Conservation (phyloP, 305 asterid species). For the Plantago coronopus region DNA sequence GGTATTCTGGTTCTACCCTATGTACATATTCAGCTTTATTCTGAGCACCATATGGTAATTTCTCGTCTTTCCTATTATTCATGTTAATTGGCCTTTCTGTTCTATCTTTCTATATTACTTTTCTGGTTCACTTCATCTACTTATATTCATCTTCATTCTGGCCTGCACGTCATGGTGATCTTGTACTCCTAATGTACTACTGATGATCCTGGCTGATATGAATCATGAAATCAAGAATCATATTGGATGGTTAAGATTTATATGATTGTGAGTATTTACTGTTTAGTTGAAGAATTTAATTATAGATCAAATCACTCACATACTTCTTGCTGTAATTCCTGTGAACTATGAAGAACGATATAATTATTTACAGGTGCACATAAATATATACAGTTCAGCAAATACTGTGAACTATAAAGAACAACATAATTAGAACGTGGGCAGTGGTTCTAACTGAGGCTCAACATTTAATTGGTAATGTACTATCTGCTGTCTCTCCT, state of each 20-base stretch:
- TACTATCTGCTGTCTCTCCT: too few species aligned
- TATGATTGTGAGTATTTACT: too few species aligned
- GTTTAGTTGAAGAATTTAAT: too few species aligned
- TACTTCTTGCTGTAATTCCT: too few species aligned
- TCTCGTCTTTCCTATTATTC: conserved; percentile 21
- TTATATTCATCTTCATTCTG: background rate
- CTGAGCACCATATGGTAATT: conserved; percentile 79
- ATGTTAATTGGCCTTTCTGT: background rate
- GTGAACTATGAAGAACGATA: too few species aligned
- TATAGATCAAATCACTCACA: too few species aligned
- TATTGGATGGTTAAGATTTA: background rate
- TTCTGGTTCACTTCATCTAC: background rate
- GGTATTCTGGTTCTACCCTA: conserved; percentile 94
- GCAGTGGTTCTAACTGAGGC: too few species aligned
- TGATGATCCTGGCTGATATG: conserved; percentile 9
- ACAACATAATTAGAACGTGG: too few species aligned
- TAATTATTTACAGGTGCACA: too few species aligned
- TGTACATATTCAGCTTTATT: conserved; percentile 85
- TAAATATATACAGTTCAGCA: too few species aligned
- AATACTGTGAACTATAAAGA: too few species aligned
- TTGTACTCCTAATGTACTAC: background rate
- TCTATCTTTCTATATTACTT: conserved; percentile 5
- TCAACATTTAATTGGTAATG: too few species aligned
- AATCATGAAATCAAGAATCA: conserved; percentile 8
- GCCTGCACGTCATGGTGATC: background rate